Percentiles rank a stretch among this genome's conserved stretches.
phyloP scores from a whole-genome alignment of 768 basidiomycete species.

The Mycena kentingensis region DNA sequence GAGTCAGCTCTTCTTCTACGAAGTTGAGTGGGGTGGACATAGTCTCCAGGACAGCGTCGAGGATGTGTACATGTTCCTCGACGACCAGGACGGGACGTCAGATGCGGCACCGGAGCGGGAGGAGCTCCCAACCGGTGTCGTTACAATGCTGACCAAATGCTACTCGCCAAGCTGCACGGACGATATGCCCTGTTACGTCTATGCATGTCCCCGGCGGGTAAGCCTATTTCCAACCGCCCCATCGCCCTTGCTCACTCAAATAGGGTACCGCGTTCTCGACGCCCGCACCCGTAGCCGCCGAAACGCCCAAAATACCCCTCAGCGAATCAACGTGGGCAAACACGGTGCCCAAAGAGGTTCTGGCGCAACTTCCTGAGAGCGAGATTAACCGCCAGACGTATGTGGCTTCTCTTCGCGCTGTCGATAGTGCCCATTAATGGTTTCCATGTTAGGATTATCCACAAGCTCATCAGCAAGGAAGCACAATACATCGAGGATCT shows the following conservation, averaged over 20 bases:
- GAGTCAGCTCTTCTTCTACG: constrained; percentile 92
- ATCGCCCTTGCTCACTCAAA: constrained; percentile 1
- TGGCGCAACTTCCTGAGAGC: constrained; percentile 59
- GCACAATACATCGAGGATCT: constrained; percentile 89
- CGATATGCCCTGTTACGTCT: constrained; percentile 79
- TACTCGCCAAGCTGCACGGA: constrained; percentile 87
- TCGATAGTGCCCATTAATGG: background rate
- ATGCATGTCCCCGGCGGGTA: constrained; percentile 75
- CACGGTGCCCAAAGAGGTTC: constrained; percentile 43
- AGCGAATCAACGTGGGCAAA: constrained; percentile 46
- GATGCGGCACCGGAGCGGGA: constrained; percentile 63
- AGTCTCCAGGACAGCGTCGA: constrained; percentile 85
- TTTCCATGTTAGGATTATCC: constrained; percentile 59
- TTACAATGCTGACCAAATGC: constrained; percentile 88
- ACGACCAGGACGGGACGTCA: constrained; percentile 69
- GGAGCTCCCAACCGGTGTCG: constrained; percentile 83
- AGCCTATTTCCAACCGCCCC: constrained; percentile 8
- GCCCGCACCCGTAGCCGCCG: constrained; percentile 28
- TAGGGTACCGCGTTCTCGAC: constrained; percentile 36
- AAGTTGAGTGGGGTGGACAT: constrained; percentile 92
- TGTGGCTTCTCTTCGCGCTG: constrained; percentile 16
- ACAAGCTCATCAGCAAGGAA: constrained; percentile 86
- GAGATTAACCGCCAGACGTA: constrained; percentile 84
- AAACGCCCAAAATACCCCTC: constrained; percentile 33
- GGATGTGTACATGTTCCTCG: constrained; percentile 91